Evolutionary conservation across 352 stramenopile species (phyloP).

Genomic region (Globisporangium carolinianum): DNA sequence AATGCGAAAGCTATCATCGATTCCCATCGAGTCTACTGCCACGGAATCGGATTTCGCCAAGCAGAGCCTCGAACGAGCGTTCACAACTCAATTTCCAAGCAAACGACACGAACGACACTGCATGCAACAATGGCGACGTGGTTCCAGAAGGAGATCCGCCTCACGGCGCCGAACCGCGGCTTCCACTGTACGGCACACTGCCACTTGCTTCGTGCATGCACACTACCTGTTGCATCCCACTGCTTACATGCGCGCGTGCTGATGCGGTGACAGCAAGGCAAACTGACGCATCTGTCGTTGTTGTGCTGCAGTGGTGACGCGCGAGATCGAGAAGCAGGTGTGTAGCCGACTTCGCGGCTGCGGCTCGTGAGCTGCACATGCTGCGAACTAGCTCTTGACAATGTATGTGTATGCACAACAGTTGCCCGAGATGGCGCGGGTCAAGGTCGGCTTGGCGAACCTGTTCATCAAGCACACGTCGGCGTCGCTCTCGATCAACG

Average conservation of each 20-base stretch:
- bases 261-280: too few relatives aligned
- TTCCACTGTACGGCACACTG: conserved; percentile 54
- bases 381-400: too few relatives aligned
- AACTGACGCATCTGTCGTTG: not conserved
- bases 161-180: conserved; percentile 68
- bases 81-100: not conserved
- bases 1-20: too few relatives aligned
- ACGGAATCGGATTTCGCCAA: too few relatives aligned
- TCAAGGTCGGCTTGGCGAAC: conserved; percentile 93
- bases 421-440: conserved; percentile 59
- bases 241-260: not conserved
- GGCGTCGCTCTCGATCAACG: conserved; percentile 94
- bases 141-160: conserved; percentile 85
- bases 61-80: too few relatives aligned
- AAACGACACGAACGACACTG: not conserved
- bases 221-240: not conserved
- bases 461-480: conserved; percentile 96
- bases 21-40: too few relatives aligned
- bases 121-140: conserved; percentile 43
- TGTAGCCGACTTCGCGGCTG: not conserved
- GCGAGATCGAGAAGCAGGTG: conserved; percentile 80
- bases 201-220: conserved; percentile 1
- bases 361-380: not conserved
- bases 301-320: conserved; percentile 61
- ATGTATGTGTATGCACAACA: conserved; percentile 3